Percentiles rank a stretch among this genome's conserved stretches.
Conservation (phyloP, 177 flowering plant species). For the Vitis hybrid region DNA sequence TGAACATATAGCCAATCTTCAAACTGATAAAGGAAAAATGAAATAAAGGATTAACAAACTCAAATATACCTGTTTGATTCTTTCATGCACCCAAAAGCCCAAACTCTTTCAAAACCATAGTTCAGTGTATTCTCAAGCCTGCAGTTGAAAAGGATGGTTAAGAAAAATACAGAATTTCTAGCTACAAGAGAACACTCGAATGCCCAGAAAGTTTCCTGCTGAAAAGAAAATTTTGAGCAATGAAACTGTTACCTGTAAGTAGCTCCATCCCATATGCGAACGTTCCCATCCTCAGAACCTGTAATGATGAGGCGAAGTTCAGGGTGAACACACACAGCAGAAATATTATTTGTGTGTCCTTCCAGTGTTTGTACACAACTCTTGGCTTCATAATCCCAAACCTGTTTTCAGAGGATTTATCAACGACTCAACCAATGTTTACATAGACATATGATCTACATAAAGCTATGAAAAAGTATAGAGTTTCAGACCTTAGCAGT, state of each 20-base stretch:
- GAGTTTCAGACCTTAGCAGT: slow-evolving; percentile 12
- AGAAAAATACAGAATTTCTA: neutral
- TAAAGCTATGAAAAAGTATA: neutral
- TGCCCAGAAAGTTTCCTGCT: neutral
- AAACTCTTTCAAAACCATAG: slow-evolving; percentile 13
- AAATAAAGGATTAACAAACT: neutral
- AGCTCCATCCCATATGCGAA: slow-evolving; percentile 14
- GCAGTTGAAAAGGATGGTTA: neutral
- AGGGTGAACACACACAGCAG: slow-evolving; percentile 16
- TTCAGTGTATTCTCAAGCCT: slow-evolving; percentile 11
- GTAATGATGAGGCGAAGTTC: slow-evolving; percentile 16
- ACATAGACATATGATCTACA: neutral
- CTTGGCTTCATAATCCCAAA: slow-evolving; percentile 17
- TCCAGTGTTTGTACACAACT: slow-evolving; percentile 15
- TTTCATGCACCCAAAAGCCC: slow-evolving; percentile 15
- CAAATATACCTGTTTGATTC: neutral
- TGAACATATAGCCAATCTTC: no score
- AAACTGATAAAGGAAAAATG: no score
- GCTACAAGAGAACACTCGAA: neutral
- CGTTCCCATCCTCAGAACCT: slow-evolving; percentile 20
- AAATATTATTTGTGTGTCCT: slow-evolving; percentile 15
- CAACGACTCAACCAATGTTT: neutral
- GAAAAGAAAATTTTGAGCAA: neutral
- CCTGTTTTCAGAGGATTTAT: neutral
- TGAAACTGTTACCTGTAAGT: slow-evolving; percentile 2